These are phyloP conservation scores for Zanthoxylum bungeanum DNA, from an alignment of 345 rosid species.

Conservation along the genomic window DNA sequence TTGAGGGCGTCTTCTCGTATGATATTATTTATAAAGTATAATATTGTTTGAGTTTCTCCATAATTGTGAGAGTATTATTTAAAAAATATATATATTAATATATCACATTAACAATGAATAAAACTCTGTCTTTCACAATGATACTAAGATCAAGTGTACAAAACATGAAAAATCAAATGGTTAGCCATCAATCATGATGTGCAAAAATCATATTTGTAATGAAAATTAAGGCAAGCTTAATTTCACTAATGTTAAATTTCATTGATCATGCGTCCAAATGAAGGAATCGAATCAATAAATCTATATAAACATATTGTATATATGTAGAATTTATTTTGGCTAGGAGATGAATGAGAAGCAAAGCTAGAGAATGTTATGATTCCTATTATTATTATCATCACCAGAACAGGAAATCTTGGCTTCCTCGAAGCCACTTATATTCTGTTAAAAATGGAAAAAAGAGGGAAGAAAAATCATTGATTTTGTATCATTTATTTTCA, in stretches of 20 bases:
- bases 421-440: background rate
- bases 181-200: background rate
- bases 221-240: background rate
- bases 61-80: too few species aligned
- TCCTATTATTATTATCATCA: background rate
- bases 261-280: background rate
- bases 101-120: too few species aligned
- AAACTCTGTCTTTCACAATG: background rate
- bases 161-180: background rate
- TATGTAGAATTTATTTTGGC: background rate
- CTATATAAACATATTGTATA: background rate
- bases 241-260: background rate
- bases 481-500: background rate
- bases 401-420: background rate
- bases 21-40: too few species aligned
- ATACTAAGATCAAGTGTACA: background rate
- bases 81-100: too few species aligned
- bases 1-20: too few species aligned
- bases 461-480: background rate
- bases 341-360: background rate
- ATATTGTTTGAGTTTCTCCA: too few species aligned
- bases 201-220: background rate
- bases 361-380: conserved; percentile 3
- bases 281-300: conserved; percentile 9
- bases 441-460: background rate